phyloP scores from a whole-genome alignment of 176 grass and related monocot species.

The Eleusine coracana region DNA sequence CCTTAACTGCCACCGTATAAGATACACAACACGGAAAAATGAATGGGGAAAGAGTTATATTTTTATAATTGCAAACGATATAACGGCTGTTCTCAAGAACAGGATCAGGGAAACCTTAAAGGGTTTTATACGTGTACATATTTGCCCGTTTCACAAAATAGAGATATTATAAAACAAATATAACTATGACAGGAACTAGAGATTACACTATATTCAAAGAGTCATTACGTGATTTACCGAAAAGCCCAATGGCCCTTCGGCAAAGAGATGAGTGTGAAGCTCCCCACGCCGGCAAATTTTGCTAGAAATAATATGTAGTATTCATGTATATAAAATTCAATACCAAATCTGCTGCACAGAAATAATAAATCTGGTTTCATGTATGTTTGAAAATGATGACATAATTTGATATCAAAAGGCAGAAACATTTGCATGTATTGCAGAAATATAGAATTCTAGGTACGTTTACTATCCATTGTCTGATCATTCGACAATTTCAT shows the following conservation, averaged over 20 bases:
- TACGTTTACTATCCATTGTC: neutral
- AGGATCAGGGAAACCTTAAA: neutral
- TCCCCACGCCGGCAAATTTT: neutral
- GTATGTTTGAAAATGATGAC: neutral
- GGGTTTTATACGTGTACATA: neutral
- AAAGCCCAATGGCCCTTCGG: no score
- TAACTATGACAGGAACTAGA: no score
- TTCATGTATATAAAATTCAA: neutral
- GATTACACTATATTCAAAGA: no score
- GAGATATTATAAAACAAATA: neutral
- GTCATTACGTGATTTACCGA: no score
- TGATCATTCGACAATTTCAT: neutral
- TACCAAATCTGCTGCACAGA: neutral
- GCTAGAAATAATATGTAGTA: neutral
- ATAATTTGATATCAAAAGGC: neutral
- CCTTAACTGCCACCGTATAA: neutral
- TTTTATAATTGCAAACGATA: neutral
- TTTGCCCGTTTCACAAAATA: neutral
- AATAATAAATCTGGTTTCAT: neutral
- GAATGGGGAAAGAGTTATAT: no score
- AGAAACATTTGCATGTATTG: neutral
- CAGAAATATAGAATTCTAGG: neutral
- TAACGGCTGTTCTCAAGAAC: neutral
- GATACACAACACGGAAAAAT: neutral
- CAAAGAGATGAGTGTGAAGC: neutral